These are phyloP conservation scores for Aspergillus sclerotialis DNA, from an alignment of 2,329 filamentous ascomycete species.

Conservation along the genomic window DNA sequence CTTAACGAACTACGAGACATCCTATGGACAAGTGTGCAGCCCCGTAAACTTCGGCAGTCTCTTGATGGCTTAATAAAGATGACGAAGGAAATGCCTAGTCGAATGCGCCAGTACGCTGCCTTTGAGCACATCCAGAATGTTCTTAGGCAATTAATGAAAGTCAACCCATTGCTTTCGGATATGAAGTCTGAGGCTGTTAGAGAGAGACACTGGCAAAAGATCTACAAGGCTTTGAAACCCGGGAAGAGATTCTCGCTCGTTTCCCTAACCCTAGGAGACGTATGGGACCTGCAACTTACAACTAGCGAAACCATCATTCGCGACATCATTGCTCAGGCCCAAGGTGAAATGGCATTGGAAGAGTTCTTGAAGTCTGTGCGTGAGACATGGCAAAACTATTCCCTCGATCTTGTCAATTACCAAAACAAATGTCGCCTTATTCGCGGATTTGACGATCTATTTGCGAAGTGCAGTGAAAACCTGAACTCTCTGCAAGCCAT, in stretches of 20 bases:
- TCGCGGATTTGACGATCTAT: conserved; percentile 94
- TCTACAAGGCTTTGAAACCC: conserved; percentile 91
- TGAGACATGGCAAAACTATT: conserved; percentile 94
- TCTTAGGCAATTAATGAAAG: conserved; percentile 79
- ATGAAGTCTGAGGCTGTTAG: conserved; percentile 94
- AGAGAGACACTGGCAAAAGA: conserved; percentile 94
- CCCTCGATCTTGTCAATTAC: conserved; percentile 89
- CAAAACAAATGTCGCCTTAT: conserved; percentile 98
- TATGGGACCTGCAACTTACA: conserved; percentile 92
- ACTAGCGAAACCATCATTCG: conserved; percentile 82
- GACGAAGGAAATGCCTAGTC: conserved; percentile 97
- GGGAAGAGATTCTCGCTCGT: conserved; percentile 89
- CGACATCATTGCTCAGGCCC: conserved; percentile 89
- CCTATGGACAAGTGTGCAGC: conserved; percentile 92
- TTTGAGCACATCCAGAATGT: conserved; percentile 97
- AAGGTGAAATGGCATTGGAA: conserved; percentile 96
- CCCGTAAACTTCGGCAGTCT: conserved; percentile 80
- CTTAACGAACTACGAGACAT: conserved; percentile 88
- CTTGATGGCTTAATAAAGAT: conserved; percentile 93
- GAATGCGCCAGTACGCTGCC: conserved; percentile 99
- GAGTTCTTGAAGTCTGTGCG: conserved; percentile 95
- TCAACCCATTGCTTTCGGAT: conserved; percentile 79
- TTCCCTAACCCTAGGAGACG: conserved; percentile 93
- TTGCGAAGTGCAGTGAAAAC: conserved; percentile 97
- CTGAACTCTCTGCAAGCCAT: conserved; percentile 96